Base-by-base conservation (phyloP, 768 basidiomycete species). In the Tulasnella sp. region DNA sequence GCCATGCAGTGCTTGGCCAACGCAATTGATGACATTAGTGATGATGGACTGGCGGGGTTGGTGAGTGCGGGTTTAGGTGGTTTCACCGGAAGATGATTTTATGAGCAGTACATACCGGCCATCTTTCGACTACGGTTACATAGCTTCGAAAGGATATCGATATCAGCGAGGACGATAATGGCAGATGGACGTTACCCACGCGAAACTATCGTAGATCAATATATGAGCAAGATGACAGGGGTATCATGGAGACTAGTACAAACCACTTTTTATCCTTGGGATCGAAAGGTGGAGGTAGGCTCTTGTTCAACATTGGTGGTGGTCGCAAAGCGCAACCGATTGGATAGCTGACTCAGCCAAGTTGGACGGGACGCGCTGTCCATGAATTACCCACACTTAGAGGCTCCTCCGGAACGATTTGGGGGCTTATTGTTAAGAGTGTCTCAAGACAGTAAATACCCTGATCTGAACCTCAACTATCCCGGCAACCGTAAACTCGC, bases 61-160 rank as follows among this genome's bases (percentile, higher is more conserved):
- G 1, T 2, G 53, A 24, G 2, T 17, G n/a, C 15, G 44, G 21
- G 1, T 19, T 8, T 27, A 0, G 22, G 9, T 15, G 15, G 3
- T 2, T 1, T 46, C 41, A 0, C 19, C 12, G 9, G 22, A 43
- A 19, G 38, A 29, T 83, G 48, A 91, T 74, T 17, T n/a, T n/a
- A n/a, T n/a, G n/a, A n/a, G n/a, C n/a, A n/a, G n/a, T n/a, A n/a
- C 71, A 75, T 49, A 86, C 76, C 2, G 74, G 74, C 74, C 74
- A 76, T 56, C 87, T 76, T 68, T 77, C 83, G 51, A 83, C 69
- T 15, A 92, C 84, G 0, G 88, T 91, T 60, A 85, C 82, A 64
- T 85, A 89, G 60, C 87, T 88, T 64, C n/a, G 43, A 34, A 22
- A 56, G 48, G 25, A 15, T 30, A 2, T 11, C 1, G 8, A 22